Evolutionary conservation across 306 rosid species (phyloP), one percentile per base, ranked within the genome.

Genomic region (Cercis canadensis): DNA sequence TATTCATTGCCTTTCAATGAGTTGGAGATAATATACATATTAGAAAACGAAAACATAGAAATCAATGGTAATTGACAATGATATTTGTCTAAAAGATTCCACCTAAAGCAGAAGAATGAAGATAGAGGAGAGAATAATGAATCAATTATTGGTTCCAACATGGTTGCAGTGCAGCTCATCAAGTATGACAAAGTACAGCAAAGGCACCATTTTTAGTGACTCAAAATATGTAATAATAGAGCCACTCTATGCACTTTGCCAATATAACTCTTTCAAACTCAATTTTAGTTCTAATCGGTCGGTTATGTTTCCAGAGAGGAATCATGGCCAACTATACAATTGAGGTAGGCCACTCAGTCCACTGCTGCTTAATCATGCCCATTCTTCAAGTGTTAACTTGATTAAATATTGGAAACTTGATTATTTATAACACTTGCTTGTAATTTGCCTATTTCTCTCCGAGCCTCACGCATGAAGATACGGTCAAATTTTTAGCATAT

Each of bases 181-280:
- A 65, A 15, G 50, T 34, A 40, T 47, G 60, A 66, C 60, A 66
- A 72, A 62, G 32, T 33, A 73, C 72, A 65, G 73, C 73, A 41
- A 36, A 56, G 24, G 61, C 55, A 65, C 62, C 12, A 31, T 68
- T 41, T 41, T 45, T 51, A 39, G 11, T 62, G 14, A 70, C 33
- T 65, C 69, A 57, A 58, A 24, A 24, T n/a, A 12, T 45, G 10
- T 40, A 65, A 6, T 36, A 33, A 78, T 16, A 69, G 56, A 63
- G 50, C 18, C 51, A 46, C 11, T 2, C 1, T 43, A 10, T 3
- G 9, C n/a, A 3, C 55, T 47, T 59, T 34, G 21, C 21, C 4
- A 72, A 66, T 5, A 8, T 66, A 16, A 49, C 52, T n/a, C 4
- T 59, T n/a, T 65, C 78, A 57, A 58, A 51, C 65, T 33, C 58